Percentiles rank a stretch among this genome's conserved stretches.
phyloP scores from a whole-genome alignment of 106 monocot genomes.

The Dendrobium officinale region DNA sequence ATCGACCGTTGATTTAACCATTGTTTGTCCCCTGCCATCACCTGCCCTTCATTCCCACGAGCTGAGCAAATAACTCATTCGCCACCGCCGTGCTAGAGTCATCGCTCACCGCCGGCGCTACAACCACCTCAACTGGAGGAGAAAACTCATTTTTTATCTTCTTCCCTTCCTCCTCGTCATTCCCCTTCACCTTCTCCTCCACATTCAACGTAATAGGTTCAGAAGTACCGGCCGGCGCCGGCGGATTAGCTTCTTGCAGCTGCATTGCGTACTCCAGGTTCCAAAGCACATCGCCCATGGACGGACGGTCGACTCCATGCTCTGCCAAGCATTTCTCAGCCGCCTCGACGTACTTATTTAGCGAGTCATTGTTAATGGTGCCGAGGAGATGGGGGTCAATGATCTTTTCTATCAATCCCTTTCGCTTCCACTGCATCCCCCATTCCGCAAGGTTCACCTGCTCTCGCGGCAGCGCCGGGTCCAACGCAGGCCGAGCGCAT shows the following conservation, averaged over 20 bases:
- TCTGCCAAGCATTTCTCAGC: conserved; percentile 33
- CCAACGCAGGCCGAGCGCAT: conserved; percentile 21
- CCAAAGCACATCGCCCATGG: conserved; percentile 32
- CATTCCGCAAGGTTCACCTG: conserved; percentile 28
- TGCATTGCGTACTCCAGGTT: conserved; percentile 25
- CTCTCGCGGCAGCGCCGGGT: conserved; percentile 20
- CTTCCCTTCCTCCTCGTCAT: not conserved
- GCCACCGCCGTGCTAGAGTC: conserved; percentile 23
- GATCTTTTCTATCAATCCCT: conserved; percentile 25
- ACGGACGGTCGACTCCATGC: conserved; percentile 25
- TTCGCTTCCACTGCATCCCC: conserved; percentile 24
- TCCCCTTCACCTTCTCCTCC: not conserved
- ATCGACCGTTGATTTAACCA: too few relatives aligned
- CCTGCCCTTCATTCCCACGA: conserved; percentile 36
- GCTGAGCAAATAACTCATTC: conserved; percentile 28
- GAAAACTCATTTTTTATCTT: not conserved
- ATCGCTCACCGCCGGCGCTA: not conserved
- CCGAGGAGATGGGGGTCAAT: conserved; percentile 20
- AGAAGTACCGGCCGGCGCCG: not conserved
- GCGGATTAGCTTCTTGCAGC: conserved; percentile 25
- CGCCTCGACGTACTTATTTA: conserved; percentile 25
- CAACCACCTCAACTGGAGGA: not conserved
- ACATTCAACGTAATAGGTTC: not conserved
- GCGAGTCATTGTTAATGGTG: conserved; percentile 17
- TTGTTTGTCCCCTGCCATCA: not conserved